Conservation (phyloP, 1,139 yeast genomes). For the Lodderomyces theae region DNA sequence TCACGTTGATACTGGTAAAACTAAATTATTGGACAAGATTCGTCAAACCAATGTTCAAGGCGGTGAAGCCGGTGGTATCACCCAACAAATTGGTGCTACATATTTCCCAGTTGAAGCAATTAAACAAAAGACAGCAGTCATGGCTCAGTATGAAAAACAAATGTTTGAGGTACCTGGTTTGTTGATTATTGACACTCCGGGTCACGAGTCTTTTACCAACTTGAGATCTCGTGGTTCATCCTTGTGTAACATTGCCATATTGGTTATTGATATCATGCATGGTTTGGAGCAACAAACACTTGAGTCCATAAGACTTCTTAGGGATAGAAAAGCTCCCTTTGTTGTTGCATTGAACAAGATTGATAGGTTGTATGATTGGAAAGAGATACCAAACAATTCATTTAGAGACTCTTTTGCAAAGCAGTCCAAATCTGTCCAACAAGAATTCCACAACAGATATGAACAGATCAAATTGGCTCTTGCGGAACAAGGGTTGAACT, state of each 20-base stretch:
- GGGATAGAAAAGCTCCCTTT: conserved; percentile 97
- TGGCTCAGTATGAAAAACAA: conserved; percentile 83
- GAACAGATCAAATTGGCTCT: conserved; percentile 85
- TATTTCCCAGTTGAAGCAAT: conserved; percentile 97
- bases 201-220: conserved; percentile 98
- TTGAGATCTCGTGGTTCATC: conserved; percentile 99
- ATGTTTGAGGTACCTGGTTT: conserved; percentile 95
- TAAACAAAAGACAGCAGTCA: conserved; percentile 83
- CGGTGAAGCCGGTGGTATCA: conserved; percentile 99
- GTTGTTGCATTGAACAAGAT: conserved; percentile 95
- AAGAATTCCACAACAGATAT: conserved; percentile 86
- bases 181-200: conserved; percentile 96
- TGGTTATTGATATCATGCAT: conserved; percentile 98
- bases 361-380: conserved; percentile 97
- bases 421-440: conserved; percentile 81
- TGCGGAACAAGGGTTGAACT: conserved; percentile 97
- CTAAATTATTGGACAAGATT: conserved; percentile 90
- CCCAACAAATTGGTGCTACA: conserved; percentile 99
- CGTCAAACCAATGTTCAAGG: conserved; percentile 99
- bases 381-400: conserved; percentile 82
- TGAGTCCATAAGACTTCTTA: conserved; percentile 85
- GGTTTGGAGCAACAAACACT: conserved; percentile 97
- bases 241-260: conserved; percentile 95
- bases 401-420: conserved; percentile 89
- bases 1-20: conserved; percentile 99